Conservation (phyloP, 2,329 filamentous ascomycete genomes). For the Paecilomyces variotii region DNA sequence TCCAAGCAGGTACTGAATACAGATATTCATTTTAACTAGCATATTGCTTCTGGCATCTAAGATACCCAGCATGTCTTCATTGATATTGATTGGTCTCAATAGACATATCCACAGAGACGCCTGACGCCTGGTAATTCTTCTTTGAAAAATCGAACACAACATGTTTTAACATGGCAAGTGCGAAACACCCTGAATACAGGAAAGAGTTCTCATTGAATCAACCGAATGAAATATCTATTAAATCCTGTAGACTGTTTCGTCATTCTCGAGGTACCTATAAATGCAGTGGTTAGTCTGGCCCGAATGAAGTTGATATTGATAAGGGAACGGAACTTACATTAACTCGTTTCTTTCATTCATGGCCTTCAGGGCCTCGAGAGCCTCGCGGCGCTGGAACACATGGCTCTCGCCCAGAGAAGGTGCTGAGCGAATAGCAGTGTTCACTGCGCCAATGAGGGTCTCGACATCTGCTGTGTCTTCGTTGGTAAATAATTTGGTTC, state of each 20-base stretch:
- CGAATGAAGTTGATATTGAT: slow-evolving; percentile 35
- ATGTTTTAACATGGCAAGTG: neutral
- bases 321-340: slow-evolving; percentile 61
- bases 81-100: neutral
- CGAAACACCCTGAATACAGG: neutral
- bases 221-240: slow-evolving; percentile 27
- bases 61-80: neutral
- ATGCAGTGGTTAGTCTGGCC: slow-evolving; percentile 8
- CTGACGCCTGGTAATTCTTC: neutral
- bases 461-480: slow-evolving; percentile 67
- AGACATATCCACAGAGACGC: neutral
- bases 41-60: neutral
- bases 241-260: slow-evolving; percentile 63
- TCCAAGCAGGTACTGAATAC: too few relatives aligned
- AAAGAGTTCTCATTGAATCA: neutral
- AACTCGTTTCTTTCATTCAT: slow-evolving; percentile 82
- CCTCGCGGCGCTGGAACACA: slow-evolving; percentile 64
- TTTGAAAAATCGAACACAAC: neutral
- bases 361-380: slow-evolving; percentile 64
- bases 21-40: neutral
- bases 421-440: slow-evolving; percentile 52
- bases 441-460: slow-evolving; percentile 70
- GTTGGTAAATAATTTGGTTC: slow-evolving; percentile 74
- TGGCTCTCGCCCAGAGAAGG: slow-evolving; percentile 41
- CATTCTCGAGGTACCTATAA: slow-evolving; percentile 39